A percentile compares a stretch with the other conserved stretches of the same genome.
Evolutionary conservation across 2,329 filamentous ascomycete species (phyloP).

Genomic region (Fusarium sp.): DNA sequence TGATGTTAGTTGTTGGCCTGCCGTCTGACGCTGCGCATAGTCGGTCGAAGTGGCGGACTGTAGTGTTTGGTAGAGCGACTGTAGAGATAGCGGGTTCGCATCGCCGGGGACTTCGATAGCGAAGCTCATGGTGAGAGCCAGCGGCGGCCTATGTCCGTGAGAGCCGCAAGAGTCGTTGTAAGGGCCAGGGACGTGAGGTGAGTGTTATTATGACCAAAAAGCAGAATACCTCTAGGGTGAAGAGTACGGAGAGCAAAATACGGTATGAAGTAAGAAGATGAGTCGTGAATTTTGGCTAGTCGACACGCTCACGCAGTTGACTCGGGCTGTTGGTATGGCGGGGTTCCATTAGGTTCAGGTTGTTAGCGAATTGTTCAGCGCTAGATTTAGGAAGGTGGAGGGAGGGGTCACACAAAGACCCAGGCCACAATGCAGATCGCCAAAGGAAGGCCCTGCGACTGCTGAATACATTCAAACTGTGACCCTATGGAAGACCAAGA

Average conservation of each 20-base stretch:
- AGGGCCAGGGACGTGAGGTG: slow-evolving; percentile 12
- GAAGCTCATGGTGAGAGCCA: slow-evolving; percentile 71
- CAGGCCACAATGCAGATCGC: slow-evolving; percentile 33
- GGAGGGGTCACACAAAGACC: slow-evolving; percentile 39
- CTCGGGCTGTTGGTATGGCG: slow-evolving; percentile 39
- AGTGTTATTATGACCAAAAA: slow-evolving; percentile 6
- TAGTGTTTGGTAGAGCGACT: slow-evolving; percentile 76
- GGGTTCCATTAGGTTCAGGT: slow-evolving; percentile 36
- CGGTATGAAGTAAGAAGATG: slow-evolving; percentile 30
- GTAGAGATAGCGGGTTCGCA: slow-evolving; percentile 77
- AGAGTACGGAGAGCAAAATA: slow-evolving; percentile 30
- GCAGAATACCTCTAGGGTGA: slow-evolving; percentile 11
- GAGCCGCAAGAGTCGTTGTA: slow-evolving; percentile 32
- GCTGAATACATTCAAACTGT: slow-evolving; percentile 7
- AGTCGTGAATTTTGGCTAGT: slow-evolving; percentile 40
- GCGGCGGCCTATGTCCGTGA: slow-evolving; percentile 38
- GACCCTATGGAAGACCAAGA: not conserved
- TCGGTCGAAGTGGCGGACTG: slow-evolving; percentile 75
- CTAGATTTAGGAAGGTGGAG: slow-evolving; percentile 10
- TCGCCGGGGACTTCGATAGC: slow-evolving; percentile 86
- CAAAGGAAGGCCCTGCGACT: not conserved
- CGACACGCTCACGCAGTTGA: slow-evolving; percentile 39
- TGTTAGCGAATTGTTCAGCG: slow-evolving; percentile 24
- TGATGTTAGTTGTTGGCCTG: slow-evolving; percentile 77
- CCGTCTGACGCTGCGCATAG: slow-evolving; percentile 75